Base-by-base conservation (phyloP, 768 basidiomycete species). In the Tylopilus cervinicoccineus region DNA sequence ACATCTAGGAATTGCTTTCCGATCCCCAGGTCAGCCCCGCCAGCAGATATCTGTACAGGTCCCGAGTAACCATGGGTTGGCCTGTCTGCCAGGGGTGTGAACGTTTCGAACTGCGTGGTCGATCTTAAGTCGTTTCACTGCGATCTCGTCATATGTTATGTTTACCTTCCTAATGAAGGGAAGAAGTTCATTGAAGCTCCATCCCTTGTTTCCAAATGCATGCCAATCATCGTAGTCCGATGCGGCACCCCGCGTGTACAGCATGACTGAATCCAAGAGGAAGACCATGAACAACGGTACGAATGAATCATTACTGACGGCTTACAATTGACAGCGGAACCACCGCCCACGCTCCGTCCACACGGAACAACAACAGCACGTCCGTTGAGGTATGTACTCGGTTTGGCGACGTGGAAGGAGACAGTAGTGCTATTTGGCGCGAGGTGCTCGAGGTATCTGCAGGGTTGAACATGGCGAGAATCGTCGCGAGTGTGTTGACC, bases 171-270 rank as follows among this genome's bases (percentile, higher is more conserved):
- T 76, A 26, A 83, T 52, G 13, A 84, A 64, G 0, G 83, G 83
- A 26, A 85, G 74, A 6, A 86, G 58, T 23, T 79, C 68, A 40
- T 71, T 66, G 0, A 79, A 77, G 6, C 80, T 71, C 84, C 84
- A 86, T 2, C 83, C 84, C 1, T 74, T 63, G 57, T 84, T 84
- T 5, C 70, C 70, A 22, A 77, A 62, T 3, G 69, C 59, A 1
- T 38, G 52, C 84, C 83, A 85, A 42, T 79, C 78, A 52, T 86
- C 80, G 41, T 78, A 84, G 57, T 86, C 84, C 0, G 81, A 83
- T 2, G 79, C 76, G 10, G 78, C 63, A 13, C 80, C 76, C 20
- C 84, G 75, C 1, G 73, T 77, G 52, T 84, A 85, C 71, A 79
- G 71, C 59, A 72, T 71, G 56, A 67, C 73, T 63, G 13, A 7